These are phyloP conservation scores for Myxozyma udenii DNA, from an alignment of 805 yeast genomes.

Conservation along the genomic window DNA sequence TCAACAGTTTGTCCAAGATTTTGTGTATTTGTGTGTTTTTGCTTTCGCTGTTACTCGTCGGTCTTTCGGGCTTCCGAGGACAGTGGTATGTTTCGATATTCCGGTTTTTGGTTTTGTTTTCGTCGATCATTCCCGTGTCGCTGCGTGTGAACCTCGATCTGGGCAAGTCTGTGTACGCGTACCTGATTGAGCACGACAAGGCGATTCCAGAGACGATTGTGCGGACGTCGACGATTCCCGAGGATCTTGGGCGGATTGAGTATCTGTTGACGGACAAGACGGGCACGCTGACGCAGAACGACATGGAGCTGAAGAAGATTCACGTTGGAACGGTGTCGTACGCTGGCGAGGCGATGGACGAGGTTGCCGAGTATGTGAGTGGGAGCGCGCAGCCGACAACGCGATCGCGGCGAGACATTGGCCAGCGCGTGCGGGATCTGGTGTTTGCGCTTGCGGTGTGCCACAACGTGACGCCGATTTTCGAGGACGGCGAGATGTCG, in stretches of 20 bases:
- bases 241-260: constrained; percentile 93
- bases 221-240: constrained; percentile 96
- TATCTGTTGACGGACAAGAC: constrained; percentile 91
- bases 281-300: constrained; percentile 96
- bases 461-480: constrained; percentile 94
- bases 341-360: constrained; percentile 87
- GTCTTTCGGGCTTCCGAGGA: constrained; percentile 65
- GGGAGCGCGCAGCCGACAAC: constrained; percentile 34
- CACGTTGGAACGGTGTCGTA: constrained; percentile 92
- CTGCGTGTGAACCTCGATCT: constrained; percentile 90
- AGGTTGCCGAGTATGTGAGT: constrained; percentile 47
- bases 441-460: constrained; percentile 85
- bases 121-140: constrained; percentile 94
- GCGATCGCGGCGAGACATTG: constrained; percentile 63
- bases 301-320: constrained; percentile 91
- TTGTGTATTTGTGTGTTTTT: constrained; percentile 82
- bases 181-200: constrained; percentile 85
- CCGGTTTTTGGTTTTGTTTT: constrained; percentile 86
- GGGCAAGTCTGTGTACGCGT: constrained; percentile 93
- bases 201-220: constrained; percentile 85
- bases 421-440: constrained; percentile 73
- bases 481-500: constrained; percentile 67
- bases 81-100: constrained; percentile 89
- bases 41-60: constrained; percentile 72
- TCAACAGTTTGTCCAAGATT: constrained; percentile 81